Conservation (phyloP, 192 early-diverging fungal species). For the Chytriomyces hyalinus region DNA sequence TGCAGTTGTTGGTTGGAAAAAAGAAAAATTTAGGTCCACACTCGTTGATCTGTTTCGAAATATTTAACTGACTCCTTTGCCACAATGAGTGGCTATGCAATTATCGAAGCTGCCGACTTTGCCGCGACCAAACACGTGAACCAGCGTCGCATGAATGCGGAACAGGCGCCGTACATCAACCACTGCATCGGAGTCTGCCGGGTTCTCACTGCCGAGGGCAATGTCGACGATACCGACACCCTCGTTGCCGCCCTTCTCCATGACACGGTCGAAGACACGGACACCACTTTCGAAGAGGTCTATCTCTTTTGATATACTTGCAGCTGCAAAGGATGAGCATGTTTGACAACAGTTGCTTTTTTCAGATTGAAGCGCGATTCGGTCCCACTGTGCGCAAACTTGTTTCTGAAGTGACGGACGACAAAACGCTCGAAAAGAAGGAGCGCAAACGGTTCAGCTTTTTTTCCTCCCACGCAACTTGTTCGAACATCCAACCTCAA, state of each 20-base stretch:
- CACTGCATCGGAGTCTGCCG: constrained; percentile 63
- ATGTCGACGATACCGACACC: constrained; percentile 50
- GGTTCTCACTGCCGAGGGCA: constrained; percentile 55
- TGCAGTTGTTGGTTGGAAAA: too few species aligned
- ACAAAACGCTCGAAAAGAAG: constrained; percentile 52
- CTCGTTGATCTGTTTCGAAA: too few species aligned
- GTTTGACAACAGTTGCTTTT: not conserved
- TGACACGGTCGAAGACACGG: constrained; percentile 74
- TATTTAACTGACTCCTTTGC: too few species aligned
- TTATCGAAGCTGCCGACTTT: constrained; percentile 54
- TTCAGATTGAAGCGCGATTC: constrained; percentile 52
- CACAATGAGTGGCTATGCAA: not conserved
- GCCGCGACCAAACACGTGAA: constrained; percentile 57
- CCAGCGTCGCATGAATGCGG: constrained; percentile 61
- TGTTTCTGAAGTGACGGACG: constrained; percentile 68
- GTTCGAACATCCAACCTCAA: not conserved
- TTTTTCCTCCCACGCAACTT: not conserved
- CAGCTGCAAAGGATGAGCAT: too few species aligned
- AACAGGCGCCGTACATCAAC: constrained; percentile 68
- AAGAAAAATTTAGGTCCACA: too few species aligned
- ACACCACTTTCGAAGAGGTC: constrained; percentile 65
- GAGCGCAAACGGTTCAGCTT: constrained; percentile 54
- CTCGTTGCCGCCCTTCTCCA: constrained; percentile 67
- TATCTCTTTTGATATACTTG: too few species aligned
- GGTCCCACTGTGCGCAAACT: constrained; percentile 52